phyloP scores from a whole-genome alignment of 73 alveolate genomes.

The Tetrahymena elliotti region DNA sequence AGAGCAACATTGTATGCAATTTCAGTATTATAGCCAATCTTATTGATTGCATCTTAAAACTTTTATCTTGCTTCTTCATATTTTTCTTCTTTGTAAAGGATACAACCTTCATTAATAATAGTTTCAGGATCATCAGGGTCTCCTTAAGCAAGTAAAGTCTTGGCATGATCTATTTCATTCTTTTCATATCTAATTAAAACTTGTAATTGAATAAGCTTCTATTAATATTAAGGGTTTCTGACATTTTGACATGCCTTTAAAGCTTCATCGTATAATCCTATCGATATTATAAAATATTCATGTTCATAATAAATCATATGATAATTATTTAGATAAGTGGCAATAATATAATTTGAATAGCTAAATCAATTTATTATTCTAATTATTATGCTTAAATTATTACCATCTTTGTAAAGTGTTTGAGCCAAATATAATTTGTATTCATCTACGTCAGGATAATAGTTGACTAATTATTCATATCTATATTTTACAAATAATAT shows the following conservation, averaged over 20 bases:
- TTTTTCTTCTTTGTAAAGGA: constrained; percentile 85
- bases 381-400: background rate
- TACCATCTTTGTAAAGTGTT: constrained; percentile 47
- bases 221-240: constrained; percentile 60
- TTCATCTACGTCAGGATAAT: constrained; percentile 58
- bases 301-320: no score
- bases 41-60: constrained; percentile 89
- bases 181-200: constrained; percentile 82
- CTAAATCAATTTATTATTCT: background rate
- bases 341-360: no score
- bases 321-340: no score
- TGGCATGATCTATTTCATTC: constrained; percentile 80
- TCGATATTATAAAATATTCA: background rate
- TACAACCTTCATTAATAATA: constrained; percentile 79
- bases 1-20: constrained; percentile 98
- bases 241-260: constrained; percentile 66
- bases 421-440: constrained; percentile 50
- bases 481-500: background rate
- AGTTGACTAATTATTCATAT: constrained; percentile 45
- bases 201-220: constrained; percentile 60
- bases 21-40: constrained; percentile 85
- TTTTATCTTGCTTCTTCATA: constrained; percentile 89
- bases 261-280: constrained; percentile 73
- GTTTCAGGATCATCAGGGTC: constrained; percentile 75
- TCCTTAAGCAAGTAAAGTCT: constrained; percentile 62